phyloP scores from a whole-genome alignment of 2,329 filamentous ascomycete genomes.

The Mycosphaerella arachidis region DNA sequence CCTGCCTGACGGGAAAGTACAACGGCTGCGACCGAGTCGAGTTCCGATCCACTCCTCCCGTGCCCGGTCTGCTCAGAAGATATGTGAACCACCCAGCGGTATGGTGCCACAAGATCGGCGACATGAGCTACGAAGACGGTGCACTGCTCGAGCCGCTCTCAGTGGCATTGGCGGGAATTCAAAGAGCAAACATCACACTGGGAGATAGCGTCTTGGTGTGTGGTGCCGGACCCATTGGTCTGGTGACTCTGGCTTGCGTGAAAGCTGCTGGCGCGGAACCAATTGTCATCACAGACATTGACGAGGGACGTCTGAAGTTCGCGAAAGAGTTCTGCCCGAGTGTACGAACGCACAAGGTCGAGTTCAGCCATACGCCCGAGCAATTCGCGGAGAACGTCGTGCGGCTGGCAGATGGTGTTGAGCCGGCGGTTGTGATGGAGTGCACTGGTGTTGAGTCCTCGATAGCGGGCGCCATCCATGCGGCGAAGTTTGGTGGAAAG shows the following conservation, averaged over 20 bases:
- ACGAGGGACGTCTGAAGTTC: conserved; percentile 77
- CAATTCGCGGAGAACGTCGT: conserved; percentile 67
- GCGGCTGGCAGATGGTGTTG: conserved; percentile 67
- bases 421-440: conserved; percentile 79
- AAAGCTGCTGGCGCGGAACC: conserved; percentile 84
- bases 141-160: conserved; percentile 85
- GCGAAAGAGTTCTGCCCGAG: conserved; percentile 77
- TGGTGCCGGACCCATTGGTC: conserved; percentile 88
- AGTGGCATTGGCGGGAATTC: conserved; percentile 82
- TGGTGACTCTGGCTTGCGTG: conserved; percentile 80
- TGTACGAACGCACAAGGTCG: conserved; percentile 75
- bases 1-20: conserved; percentile 87
- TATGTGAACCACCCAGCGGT: conserved; percentile 92
- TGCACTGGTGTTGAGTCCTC: conserved; percentile 93
- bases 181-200: conserved; percentile 72
- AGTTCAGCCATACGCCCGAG: conserved; percentile 59
- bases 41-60: conserved; percentile 87
- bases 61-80: conserved; percentile 78
- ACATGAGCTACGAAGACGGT: conserved; percentile 88
- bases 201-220: conserved; percentile 87
- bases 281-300: conserved; percentile 91
- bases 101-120: conserved; percentile 94
- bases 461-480: conserved; percentile 80
- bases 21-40: conserved; percentile 84
- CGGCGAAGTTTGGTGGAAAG: conserved; percentile 90